These are phyloP conservation scores for Setomelanomma holmii DNA, from an alignment of 2,329 filamentous ascomycete genomes.

Conservation along the genomic window DNA sequence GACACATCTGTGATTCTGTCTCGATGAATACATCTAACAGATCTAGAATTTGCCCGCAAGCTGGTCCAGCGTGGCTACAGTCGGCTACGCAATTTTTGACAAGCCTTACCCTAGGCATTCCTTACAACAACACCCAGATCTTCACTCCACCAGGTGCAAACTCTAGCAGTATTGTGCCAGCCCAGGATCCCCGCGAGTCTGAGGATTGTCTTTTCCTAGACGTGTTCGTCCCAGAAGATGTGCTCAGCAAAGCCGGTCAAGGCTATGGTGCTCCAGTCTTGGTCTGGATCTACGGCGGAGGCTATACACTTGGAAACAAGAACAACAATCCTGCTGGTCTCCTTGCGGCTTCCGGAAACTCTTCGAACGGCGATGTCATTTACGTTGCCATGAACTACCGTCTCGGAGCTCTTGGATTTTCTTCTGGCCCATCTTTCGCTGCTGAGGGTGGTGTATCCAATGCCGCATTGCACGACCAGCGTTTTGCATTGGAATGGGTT, in stretches of 20 bases:
- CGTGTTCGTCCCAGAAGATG: constrained; percentile 52
- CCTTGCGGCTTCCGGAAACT: constrained; percentile 52
- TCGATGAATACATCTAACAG: neutral
- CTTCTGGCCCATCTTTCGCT: constrained; percentile 42
- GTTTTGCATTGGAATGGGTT: constrained; percentile 50
- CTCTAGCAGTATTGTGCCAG: constrained; percentile 26
- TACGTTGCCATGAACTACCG: constrained; percentile 57
- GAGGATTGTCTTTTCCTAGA: constrained; percentile 61
- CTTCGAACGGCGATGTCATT: constrained; percentile 51
- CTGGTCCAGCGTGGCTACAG: constrained; percentile 53
- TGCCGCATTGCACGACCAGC: constrained; percentile 47
- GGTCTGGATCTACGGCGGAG: constrained; percentile 60
- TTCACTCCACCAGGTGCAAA: constrained; percentile 36
- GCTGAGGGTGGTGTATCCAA: constrained; percentile 46
- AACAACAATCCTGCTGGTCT: constrained; percentile 51
- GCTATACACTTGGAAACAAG: constrained; percentile 54
- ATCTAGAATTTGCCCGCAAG: constrained; percentile 45
- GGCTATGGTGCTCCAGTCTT: constrained; percentile 52
- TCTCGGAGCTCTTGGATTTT: constrained; percentile 51
- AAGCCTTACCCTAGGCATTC: constrained; percentile 33
- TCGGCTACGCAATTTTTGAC: constrained; percentile 44
- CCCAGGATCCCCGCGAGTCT: constrained; percentile 37
- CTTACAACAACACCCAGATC: constrained; percentile 39
- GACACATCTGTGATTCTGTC: neutral
- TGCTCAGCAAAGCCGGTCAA: constrained; percentile 45